Percentiles rank a stretch among this genome's conserved stretches.
phyloP scores from a whole-genome alignment of 768 basidiomycete species.

The Lentinula guzmanii region DNA sequence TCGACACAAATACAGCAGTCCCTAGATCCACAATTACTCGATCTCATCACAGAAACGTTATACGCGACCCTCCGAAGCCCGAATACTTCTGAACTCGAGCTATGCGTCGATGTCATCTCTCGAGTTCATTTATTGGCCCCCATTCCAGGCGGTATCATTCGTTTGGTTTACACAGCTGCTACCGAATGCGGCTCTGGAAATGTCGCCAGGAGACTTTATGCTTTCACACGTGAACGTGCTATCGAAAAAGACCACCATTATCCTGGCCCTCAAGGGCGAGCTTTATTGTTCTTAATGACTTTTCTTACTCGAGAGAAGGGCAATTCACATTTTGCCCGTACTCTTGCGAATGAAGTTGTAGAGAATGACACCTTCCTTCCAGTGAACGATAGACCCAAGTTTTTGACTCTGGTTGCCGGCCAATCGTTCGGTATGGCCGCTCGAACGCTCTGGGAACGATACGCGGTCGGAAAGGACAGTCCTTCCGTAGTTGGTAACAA shows the following conservation, averaged over 20 bases:
- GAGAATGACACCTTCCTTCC: constrained; percentile 35
- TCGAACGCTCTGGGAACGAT: constrained; percentile 53
- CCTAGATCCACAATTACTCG: constrained; percentile 19
- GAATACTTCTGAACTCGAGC: constrained; percentile 26
- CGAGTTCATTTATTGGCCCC: constrained; percentile 26
- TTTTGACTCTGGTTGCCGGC: constrained; percentile 41
- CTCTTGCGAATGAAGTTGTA: constrained; percentile 44
- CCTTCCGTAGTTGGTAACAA: constrained; percentile 38
- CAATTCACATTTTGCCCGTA: constrained; percentile 40
- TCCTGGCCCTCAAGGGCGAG: constrained; percentile 40
- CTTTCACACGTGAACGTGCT: constrained; percentile 29
- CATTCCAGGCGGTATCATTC: constrained; percentile 39
- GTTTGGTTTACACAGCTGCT: constrained; percentile 40
- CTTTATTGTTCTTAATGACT: constrained; percentile 49
- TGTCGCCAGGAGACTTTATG: constrained; percentile 42
- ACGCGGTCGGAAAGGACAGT: constrained; percentile 35
- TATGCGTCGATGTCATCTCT: constrained; percentile 36
- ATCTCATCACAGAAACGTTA: constrained; percentile 38
- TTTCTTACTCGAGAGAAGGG: constrained; percentile 31
- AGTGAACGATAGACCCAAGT: constrained; percentile 35
- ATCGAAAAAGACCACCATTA: constrained; percentile 31
- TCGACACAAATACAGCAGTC: neutral
- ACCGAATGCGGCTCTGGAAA: constrained; percentile 17
- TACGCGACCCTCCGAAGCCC: constrained; percentile 34
- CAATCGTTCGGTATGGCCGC: constrained; percentile 43